Evolutionary conservation across 805 yeast species (phyloP).

Genomic region (Candida tammaniensis): DNA sequence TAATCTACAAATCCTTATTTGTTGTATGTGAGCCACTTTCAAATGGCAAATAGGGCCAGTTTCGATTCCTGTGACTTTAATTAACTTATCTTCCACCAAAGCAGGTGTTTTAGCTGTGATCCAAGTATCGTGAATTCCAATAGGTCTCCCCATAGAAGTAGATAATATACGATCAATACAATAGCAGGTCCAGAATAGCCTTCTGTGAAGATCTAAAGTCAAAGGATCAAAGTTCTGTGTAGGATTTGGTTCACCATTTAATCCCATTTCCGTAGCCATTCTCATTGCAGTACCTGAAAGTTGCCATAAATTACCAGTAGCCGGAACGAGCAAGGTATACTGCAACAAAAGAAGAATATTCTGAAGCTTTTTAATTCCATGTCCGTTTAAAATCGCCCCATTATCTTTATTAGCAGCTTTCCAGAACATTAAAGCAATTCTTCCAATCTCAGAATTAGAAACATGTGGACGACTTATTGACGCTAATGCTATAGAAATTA

Average conservation of each 20-base stretch:
- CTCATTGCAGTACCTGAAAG: conserved; percentile 14
- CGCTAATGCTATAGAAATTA: conserved; percentile 12
- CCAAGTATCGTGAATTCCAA: conserved; percentile 13
- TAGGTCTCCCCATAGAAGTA: conserved; percentile 13
- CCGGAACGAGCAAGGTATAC: conserved; percentile 14
- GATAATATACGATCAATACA: conserved; percentile 12
- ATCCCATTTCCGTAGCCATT: conserved; percentile 15
- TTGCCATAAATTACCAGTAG: conserved; percentile 15
- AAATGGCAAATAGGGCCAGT: conserved; percentile 11
- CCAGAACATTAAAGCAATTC: conserved; percentile 14
- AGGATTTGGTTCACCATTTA: conserved; percentile 12
- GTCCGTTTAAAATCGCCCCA: conserved; percentile 5
- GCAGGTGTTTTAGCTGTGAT: conserved; percentile 11
- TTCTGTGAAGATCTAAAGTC: conserved; percentile 10
- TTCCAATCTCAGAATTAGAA: conserved; percentile 13
- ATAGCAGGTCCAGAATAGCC: conserved; percentile 14
- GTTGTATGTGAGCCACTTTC: conserved; percentile 13
- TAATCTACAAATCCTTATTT: conserved; percentile 9
- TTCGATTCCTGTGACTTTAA: conserved; percentile 10
- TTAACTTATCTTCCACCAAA: conserved; percentile 11
- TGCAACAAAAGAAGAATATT: conserved; percentile 11
- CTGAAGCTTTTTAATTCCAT: conserved; percentile 12
- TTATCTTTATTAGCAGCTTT: conserved; percentile 10
- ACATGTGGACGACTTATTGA: conserved; percentile 12
- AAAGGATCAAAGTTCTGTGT: conserved; percentile 11